Percentiles rank a stretch among this genome's conserved stretches.
These are phyloP conservation scores for Sequoiadendron giganteum DNA, from an alignment of 75 land plant genomes.

Conservation along the genomic window DNA sequence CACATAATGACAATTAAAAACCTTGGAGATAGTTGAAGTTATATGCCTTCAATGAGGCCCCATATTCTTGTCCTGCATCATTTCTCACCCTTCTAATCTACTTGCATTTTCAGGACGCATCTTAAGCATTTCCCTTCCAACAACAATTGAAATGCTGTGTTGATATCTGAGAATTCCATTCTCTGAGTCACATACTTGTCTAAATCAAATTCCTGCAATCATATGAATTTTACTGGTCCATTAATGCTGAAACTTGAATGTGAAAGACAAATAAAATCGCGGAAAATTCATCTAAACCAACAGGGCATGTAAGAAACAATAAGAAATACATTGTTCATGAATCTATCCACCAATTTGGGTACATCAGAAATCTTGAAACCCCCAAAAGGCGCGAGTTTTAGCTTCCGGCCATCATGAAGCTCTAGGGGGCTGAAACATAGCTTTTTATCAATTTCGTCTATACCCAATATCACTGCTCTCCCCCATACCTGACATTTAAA, in stretches of 20 bases:
- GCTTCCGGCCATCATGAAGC: slow-evolving; percentile 10
- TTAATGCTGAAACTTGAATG: not conserved
- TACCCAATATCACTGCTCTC: not conserved
- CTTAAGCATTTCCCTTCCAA: not conserved
- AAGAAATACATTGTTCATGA: not conserved
- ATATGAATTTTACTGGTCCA: not conserved
- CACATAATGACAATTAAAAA: not conserved
- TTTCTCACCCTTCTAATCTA: not conserved
- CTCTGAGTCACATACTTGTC: slow-evolving; percentile 5
- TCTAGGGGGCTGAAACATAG: slow-evolving; percentile 4
- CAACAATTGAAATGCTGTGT: not conserved
- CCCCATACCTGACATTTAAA: slow-evolving; percentile 6
- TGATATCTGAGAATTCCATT: slow-evolving; percentile 1
- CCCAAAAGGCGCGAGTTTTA: not conserved
- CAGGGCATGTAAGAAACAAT: not conserved
- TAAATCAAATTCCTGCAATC: not conserved
- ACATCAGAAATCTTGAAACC: slow-evolving; percentile 11
- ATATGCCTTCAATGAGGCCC: not conserved
- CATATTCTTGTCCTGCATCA: not conserved
- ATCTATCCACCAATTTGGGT: slow-evolving; percentile 1
- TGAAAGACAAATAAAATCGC: not conserved
- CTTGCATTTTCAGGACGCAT: not conserved
- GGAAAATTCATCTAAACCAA: not conserved
- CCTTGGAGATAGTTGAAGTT: not conserved
- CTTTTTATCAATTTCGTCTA: slow-evolving; percentile 4